Conservation (phyloP, 1,139 yeast genomes). For the Suhomyces bolitotheri region DNA sequence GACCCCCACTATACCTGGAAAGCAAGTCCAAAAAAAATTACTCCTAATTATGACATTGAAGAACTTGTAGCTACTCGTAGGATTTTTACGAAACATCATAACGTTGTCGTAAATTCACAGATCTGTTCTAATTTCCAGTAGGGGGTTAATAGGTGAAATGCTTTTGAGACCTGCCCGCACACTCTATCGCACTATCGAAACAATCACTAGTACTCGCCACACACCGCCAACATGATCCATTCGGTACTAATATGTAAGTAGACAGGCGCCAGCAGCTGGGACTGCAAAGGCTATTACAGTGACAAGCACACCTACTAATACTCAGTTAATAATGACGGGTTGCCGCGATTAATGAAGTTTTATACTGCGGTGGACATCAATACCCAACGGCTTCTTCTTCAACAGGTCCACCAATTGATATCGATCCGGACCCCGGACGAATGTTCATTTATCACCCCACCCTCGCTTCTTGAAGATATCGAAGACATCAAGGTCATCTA, state of each 20-base stretch:
- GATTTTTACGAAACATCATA: no score
- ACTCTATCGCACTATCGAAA: no score
- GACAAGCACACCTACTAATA: no score
- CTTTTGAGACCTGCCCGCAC: no score
- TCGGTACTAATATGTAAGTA: slow-evolving; percentile 82
- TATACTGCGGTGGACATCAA: slow-evolving; percentile 85
- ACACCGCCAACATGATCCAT: slow-evolving; percentile 62
- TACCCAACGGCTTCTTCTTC: slow-evolving; percentile 70
- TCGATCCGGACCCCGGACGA: slow-evolving; percentile 68
- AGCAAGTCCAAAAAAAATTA: no score
- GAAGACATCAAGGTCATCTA: slow-evolving; percentile 88
- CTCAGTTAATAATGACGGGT: slow-evolving; percentile 89
- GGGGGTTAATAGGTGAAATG: no score
- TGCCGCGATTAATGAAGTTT: slow-evolving; percentile 87
- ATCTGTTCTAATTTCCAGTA: no score
- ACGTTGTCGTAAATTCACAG: no score
- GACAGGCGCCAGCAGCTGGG: not conserved
- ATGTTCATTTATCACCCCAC: slow-evolving; percentile 81
- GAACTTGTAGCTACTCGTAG: no score
- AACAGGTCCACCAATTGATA: slow-evolving; percentile 73
- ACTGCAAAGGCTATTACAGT: no score
- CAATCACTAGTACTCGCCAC: not conserved
- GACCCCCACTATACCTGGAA: no score
- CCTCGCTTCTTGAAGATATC: slow-evolving; percentile 68
- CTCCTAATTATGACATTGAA: no score